These are phyloP conservation scores for Alternaria viburni DNA, from an alignment of 2,329 filamentous ascomycete species.

Conservation along the genomic window DNA sequence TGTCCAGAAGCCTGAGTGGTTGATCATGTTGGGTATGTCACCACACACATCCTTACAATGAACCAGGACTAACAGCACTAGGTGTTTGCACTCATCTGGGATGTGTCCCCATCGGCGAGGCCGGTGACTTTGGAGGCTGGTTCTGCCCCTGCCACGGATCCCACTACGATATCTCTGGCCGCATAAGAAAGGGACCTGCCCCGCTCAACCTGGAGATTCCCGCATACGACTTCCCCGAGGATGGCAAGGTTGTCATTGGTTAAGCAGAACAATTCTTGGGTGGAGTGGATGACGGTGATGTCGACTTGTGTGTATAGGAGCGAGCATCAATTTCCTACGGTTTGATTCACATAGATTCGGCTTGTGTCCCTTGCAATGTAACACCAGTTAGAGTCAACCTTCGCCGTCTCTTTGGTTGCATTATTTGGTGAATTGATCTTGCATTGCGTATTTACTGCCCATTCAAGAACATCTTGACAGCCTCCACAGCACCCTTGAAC, in stretches of 20 bases:
- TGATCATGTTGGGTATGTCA: slow-evolving; percentile 88
- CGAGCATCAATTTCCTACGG: slow-evolving; percentile 43
- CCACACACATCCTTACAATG: not conserved
- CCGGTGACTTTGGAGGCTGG: slow-evolving; percentile 97
- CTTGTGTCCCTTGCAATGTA: slow-evolving; percentile 47
- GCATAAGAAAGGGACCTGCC: slow-evolving; percentile 95
- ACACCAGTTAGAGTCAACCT: slow-evolving; percentile 42
- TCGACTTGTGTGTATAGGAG: slow-evolving; percentile 43
- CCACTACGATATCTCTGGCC: slow-evolving; percentile 99
- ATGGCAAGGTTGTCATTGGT: slow-evolving; percentile 89
- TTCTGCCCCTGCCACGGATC: slow-evolving; percentile 99
- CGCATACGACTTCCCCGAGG: slow-evolving; percentile 89
- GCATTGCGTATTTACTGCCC: slow-evolving; percentile 22
- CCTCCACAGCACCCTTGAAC: slow-evolving; percentile 78
- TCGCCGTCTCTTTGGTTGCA: not conserved
- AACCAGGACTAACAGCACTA: slow-evolving; percentile 49
- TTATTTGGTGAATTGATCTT: not conserved
- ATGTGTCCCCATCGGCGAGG: slow-evolving; percentile 98
- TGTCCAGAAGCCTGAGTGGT: slow-evolving; percentile 98
- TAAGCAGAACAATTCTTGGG: slow-evolving; percentile 55
- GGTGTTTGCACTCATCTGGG: slow-evolving; percentile 99
- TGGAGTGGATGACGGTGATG: slow-evolving; percentile 6
- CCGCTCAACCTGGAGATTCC: slow-evolving; percentile 98
- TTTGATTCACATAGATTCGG: slow-evolving; percentile 39
- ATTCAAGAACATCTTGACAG: slow-evolving; percentile 74